phyloP scores from a whole-genome alignment of 2,329 filamentous ascomycete genomes.

The Xylaria arbuscula region DNA sequence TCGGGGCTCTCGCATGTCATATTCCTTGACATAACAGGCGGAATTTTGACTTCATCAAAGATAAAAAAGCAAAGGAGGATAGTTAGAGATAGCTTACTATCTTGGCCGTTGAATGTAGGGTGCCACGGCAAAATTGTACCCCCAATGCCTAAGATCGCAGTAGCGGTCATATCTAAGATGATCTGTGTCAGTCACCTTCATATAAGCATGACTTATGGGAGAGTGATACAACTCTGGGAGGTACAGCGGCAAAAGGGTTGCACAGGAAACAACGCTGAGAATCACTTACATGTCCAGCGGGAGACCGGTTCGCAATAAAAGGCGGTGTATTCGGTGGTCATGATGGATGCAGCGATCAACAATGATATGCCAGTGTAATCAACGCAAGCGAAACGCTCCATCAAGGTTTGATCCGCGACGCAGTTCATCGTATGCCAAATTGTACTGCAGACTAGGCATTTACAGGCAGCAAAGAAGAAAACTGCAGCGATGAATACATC shows the following conservation, averaged over 20 bases:
- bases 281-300: slow-evolving; percentile 71
- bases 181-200: background rate
- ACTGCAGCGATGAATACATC: slow-evolving; percentile 91
- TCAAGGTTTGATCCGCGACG: slow-evolving; percentile 86
- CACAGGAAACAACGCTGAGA: background rate
- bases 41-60: no score
- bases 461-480: slow-evolving; percentile 96
- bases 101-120: slow-evolving; percentile 88
- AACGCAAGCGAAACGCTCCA: slow-evolving; percentile 96
- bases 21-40: no score
- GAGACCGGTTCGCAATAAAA: slow-evolving; percentile 97
- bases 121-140: slow-evolving; percentile 97
- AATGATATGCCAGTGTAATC: slow-evolving; percentile 98
- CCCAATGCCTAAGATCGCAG: slow-evolving; percentile 81
- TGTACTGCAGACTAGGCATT: slow-evolving; percentile 93
- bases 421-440: slow-evolving; percentile 99
- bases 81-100: slow-evolving; percentile 58
- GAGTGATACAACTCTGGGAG: background rate
- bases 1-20: no score
- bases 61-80: no score
- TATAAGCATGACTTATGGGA: background rate
- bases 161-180: slow-evolving; percentile 76
- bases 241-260: background rate
- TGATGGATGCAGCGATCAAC: slow-evolving; percentile 93
- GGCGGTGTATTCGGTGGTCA: slow-evolving; percentile 97